Percentiles rank a stretch among this genome's conserved stretches.
Conservation (phyloP, 305 asterid species). For the Solanum hybrid region DNA sequence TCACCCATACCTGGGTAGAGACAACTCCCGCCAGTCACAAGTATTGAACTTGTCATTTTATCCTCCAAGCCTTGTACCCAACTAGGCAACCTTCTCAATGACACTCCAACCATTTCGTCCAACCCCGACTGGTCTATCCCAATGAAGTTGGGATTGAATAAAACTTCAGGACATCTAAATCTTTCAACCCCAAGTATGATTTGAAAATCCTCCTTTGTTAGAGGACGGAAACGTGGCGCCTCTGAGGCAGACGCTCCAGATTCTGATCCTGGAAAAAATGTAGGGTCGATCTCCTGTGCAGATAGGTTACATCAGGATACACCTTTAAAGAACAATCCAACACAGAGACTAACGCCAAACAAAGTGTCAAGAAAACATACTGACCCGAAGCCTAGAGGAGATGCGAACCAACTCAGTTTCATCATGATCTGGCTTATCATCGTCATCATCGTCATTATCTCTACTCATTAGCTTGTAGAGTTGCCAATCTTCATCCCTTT, state of each 20-base stretch:
- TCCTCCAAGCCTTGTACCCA: conserved; percentile 36
- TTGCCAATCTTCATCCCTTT: conserved; percentile 95
- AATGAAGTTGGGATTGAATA: conserved; percentile 64
- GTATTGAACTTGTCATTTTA: conserved; percentile 61
- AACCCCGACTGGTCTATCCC: conserved; percentile 90
- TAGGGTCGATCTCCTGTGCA: conserved; percentile 82
- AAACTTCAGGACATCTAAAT: conserved; percentile 85
- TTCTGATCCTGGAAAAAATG: conserved; percentile 59
- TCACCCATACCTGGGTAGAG: conserved; percentile 68
- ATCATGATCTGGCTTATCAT: conserved; percentile 63
- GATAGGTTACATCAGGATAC: not conserved
- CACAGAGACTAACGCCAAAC: not conserved
- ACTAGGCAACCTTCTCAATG: conserved; percentile 53
- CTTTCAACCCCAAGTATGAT: conserved; percentile 76
- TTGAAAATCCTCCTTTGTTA: conserved; percentile 84
- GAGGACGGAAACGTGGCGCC: conserved; percentile 75
- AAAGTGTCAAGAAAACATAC: not conserved
- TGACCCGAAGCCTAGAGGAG: conserved; percentile 80
- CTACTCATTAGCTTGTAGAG: conserved; percentile 93
- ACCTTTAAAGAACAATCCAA: not conserved
- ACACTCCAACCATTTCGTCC: conserved; percentile 76
- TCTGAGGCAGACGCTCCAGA: conserved; percentile 50
- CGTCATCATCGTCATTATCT: conserved; percentile 87
- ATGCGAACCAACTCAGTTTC: conserved; percentile 81
- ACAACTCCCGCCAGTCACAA: conserved; percentile 82